These are phyloP conservation scores for Malassezia dermatis DNA, from an alignment of 1,284 basidiomycete genomes.

Conservation along the genomic window DNA sequence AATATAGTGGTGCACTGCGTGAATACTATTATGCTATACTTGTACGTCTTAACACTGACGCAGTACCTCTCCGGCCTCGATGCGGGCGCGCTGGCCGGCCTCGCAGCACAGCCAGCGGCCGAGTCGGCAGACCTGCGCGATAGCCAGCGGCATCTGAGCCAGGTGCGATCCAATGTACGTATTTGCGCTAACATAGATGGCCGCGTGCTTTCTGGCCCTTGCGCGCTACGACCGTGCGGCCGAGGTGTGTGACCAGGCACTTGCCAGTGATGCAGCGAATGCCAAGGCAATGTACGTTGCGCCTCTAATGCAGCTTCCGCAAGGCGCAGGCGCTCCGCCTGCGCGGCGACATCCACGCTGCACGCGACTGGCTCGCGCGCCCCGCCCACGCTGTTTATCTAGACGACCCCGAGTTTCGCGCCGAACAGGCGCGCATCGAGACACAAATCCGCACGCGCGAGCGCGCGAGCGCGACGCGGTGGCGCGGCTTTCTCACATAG, in stretches of 20 bases:
- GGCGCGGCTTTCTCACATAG: constrained; percentile 13
- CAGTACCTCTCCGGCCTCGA: constrained; percentile 19
- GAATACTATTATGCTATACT: constrained; percentile 10
- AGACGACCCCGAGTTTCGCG: background rate
- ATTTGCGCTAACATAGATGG: constrained; percentile 11
- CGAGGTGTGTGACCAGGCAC: constrained; percentile 10
- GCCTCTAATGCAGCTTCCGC: constrained; percentile 15
- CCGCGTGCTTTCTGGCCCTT: constrained; percentile 17
- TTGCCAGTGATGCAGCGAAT: constrained; percentile 10
- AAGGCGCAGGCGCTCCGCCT: constrained; percentile 14
- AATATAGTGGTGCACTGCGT: constrained; percentile 4
- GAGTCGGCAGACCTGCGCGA: background rate
- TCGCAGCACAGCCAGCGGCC: background rate
- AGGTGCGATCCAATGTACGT: constrained; percentile 17
- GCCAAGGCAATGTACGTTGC: constrained; percentile 15
- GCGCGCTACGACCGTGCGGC: constrained; percentile 13
- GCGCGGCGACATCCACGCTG: constrained; percentile 3
- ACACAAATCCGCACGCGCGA: constrained; percentile 2
- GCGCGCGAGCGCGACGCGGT: background rate
- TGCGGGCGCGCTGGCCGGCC: background rate
- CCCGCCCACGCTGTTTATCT: background rate
- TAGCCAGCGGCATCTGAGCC: constrained; percentile 12
- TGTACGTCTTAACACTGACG: background rate
- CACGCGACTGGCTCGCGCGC: constrained; percentile 6
- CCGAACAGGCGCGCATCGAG: background rate